Base-by-base conservation (phyloP, 192 early-diverging fungal genomes). In the Umbelopsis vinacea region DNA sequence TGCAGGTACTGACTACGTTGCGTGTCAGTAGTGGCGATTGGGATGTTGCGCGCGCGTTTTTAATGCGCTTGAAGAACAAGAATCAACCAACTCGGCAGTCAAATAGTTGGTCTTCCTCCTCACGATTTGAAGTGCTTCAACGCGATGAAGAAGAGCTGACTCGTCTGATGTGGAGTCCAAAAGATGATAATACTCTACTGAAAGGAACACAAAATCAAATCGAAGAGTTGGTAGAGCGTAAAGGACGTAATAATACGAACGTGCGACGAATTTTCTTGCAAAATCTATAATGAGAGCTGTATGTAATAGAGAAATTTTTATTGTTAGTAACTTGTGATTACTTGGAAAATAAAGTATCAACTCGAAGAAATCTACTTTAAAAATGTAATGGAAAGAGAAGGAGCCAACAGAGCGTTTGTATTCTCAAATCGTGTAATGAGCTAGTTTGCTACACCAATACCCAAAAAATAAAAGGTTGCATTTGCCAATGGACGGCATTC, bases 11-110 rank as follows among this genome's bases (percentile, higher is more conserved):
- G 15, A 63, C 14, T 19, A 38, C 57, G 12, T 29, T 63, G 3
- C 57, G 57, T 0, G 19, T 35, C 0, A 29, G 26, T 15, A 37
- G 15, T 63, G 57, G 57, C 3, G 57, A 63, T 6, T 63, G 57
- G 57, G 57, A 63, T 29, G 57, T 35, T 38, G 57, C 33, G 33
- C 26, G 57, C 8, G 57, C 57, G 26, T 63, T 63, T 33, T 63
- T 63, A 35, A 14, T 37, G 26, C 57, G 33, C 33, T 6, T 63
- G 33, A 63, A 63, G 17, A 37, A 63, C 33, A 63, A 19, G 33
- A 5, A 26, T 6, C 26, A 17, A 19, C 17, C 26, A 11, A 37
- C 33, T 63, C 48, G 48, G 19, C 48, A 50, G 9, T 12, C 29
- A 37, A 37, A 12, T 35, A 63, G 17, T 37, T 29, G 17, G 19